Evolutionary conservation across 2,329 filamentous ascomycete species (phyloP).

Genomic region (Bipolaris sorokiniana): DNA sequence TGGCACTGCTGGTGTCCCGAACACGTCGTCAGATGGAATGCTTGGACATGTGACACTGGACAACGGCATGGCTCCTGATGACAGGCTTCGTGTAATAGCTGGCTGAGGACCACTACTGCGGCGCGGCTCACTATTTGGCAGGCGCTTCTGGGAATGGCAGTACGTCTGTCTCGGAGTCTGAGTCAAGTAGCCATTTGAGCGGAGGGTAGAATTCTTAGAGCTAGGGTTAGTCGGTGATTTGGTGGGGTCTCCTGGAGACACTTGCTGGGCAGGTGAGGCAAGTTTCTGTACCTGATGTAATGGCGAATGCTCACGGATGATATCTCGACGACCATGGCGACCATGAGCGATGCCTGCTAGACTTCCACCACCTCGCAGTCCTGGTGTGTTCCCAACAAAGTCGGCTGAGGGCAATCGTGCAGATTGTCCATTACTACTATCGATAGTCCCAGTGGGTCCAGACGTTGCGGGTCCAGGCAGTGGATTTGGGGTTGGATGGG

Average conservation of each 20-base stretch:
- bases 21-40: conserved; percentile 22
- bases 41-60: conserved; percentile 10
- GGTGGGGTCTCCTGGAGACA: conserved; percentile 2
- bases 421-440: neutral
- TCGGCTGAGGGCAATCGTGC: conserved; percentile 4
- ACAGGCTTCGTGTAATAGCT: conserved; percentile 27
- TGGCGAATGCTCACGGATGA: conserved; percentile 20
- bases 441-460: conserved; percentile 16
- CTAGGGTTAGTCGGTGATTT: conserved; percentile 1
- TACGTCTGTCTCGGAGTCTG: neutral
- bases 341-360: conserved; percentile 6
- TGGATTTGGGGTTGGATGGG: conserved; percentile 14
- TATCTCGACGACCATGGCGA: conserved; percentile 14
- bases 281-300: conserved; percentile 25
- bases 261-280: conserved; percentile 17
- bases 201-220: neutral
- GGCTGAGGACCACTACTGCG: conserved; percentile 14
- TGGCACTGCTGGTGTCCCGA: conserved; percentile 14
- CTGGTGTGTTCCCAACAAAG: conserved; percentile 23
- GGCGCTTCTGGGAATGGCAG: conserved; percentile 12
- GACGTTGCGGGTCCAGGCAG: conserved; percentile 9
- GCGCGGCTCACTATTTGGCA: conserved; percentile 32
- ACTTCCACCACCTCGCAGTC: conserved; percentile 22
- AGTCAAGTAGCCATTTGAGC: conserved; percentile 18
- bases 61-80: conserved; percentile 29